Evolutionary conservation across 495 filamentous ascomycete species (phyloP).

Genomic region (Astrocystis sublimbata): DNA sequence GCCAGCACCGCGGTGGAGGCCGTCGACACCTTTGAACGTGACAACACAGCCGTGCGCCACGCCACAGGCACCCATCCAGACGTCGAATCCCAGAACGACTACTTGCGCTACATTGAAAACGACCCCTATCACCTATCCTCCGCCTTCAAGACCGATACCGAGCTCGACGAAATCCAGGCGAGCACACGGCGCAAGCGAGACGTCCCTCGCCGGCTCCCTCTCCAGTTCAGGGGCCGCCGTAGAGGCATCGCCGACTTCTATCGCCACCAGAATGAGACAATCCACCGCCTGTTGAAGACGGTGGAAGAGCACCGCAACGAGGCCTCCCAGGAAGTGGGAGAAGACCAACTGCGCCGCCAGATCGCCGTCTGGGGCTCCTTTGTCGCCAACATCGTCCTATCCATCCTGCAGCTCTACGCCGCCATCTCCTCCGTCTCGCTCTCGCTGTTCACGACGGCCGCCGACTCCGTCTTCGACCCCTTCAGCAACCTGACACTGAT

Average conservation of each 20-base stretch:
- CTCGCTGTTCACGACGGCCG: conserved; percentile 97
- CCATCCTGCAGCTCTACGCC: conserved; percentile 82
- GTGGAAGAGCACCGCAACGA: conserved; percentile 86
- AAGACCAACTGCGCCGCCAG: conserved; percentile 79
- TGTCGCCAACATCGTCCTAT: conserved; percentile 76
- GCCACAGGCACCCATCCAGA: conserved; percentile 40
- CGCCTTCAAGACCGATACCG: conserved; percentile 72
- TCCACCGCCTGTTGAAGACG: conserved; percentile 85
- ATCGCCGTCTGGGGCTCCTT: conserved; percentile 93
- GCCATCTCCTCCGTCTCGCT: conserved; percentile 83
- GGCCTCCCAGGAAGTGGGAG: conserved; percentile 74
- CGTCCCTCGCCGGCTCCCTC: conserved; percentile 19
- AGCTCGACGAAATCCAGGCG: conserved; percentile 78
- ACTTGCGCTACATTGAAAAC: conserved; percentile 51
- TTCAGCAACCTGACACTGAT: conserved; percentile 87
- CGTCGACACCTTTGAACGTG: conserved; percentile 39
- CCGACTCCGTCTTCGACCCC: conserved; percentile 94
- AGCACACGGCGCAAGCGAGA: conserved; percentile 80
- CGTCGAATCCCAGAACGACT: conserved; percentile 61
- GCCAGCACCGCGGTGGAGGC: conserved; percentile 50
- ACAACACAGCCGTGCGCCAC: conserved; percentile 47
- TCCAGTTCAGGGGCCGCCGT: conserved; percentile 39
- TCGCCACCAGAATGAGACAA: conserved; percentile 87
- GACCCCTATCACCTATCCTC: conserved; percentile 84
- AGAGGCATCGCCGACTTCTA: conserved; percentile 83